These are phyloP conservation scores for Recurvomyces mirabilis DNA, from an alignment of 495 filamentous ascomycete genomes.

Conservation along the genomic window DNA sequence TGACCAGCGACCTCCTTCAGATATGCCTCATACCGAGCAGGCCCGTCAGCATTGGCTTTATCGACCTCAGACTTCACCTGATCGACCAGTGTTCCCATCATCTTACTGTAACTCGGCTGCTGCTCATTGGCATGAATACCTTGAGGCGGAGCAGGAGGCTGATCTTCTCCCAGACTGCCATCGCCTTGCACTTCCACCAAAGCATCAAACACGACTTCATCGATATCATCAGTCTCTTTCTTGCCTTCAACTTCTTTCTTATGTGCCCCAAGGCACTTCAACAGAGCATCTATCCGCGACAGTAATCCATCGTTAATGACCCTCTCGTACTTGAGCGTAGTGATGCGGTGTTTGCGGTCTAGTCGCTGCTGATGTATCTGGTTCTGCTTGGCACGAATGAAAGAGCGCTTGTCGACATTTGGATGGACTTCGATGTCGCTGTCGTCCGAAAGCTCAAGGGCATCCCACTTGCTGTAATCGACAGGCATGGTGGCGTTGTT, in stretches of 20 bases:
- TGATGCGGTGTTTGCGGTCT: constrained; percentile 75
- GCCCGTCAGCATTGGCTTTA: constrained; percentile 36
- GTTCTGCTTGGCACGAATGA: constrained; percentile 95
- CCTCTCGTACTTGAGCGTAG: constrained; percentile 84
- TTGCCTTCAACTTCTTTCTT: constrained; percentile 44
- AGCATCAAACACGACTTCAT: constrained; percentile 73
- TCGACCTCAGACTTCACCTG: constrained; percentile 51
- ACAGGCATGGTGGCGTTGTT: constrained; percentile 52
- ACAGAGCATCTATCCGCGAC: constrained; percentile 65
- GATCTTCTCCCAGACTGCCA: constrained; percentile 50
- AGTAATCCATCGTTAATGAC: constrained; percentile 86
- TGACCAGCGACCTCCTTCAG: constrained; percentile 65
- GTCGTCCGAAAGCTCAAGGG: constrained; percentile 91
- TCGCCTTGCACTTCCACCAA: constrained; percentile 69
- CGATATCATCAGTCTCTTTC: constrained; percentile 44
- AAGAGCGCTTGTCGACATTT: constrained; percentile 96
- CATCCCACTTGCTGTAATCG: constrained; percentile 94
- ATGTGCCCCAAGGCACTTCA: constrained; percentile 57
- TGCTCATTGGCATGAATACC: constrained; percentile 66
- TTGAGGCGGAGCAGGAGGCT: constrained; percentile 57
- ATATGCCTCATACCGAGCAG: constrained; percentile 58
- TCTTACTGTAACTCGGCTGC: constrained; percentile 79
- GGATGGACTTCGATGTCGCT: constrained; percentile 97
- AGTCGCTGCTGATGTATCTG: constrained; percentile 86
- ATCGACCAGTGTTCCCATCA: constrained; percentile 87